Base-by-base conservation (phyloP, 2,329 filamentous ascomycete genomes). In the Emericellopsis cladophorae region DNA sequence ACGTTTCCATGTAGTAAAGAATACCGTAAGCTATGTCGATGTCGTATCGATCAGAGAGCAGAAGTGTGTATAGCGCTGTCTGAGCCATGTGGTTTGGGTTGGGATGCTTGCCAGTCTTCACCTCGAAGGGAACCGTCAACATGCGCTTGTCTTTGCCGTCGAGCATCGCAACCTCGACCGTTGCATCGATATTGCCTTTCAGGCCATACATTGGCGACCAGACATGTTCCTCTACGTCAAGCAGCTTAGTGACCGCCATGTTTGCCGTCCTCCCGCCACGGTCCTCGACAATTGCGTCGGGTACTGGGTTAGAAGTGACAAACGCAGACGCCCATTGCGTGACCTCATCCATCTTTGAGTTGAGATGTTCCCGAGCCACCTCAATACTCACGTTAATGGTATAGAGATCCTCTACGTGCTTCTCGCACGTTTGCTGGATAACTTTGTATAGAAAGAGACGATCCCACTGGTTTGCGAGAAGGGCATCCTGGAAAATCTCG, bases 131-230 rank as follows among this genome's bases (percentile, higher is more conserved):
- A 4, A 95, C 85, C 0, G 89, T 89, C 46, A 96, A 66, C 5
- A 75, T 84, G 45, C 76, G 76, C 37, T 67, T 61, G 24, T 74
- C 69, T n/a, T 72, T 65, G 22, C 78, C 75, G 42, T 94, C 83
- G 42, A 76, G 68, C 68, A 95, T 84, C 1, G 75, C 77, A 14
- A 92, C 83, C 62, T 98, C 86, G 1, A 98, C 84, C 0, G 92
- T 96, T 23, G 92, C 92, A 62, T 98, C 92, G 44, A 98, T 92
- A 51, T 96, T 98, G 24, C 92, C 92, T 59, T 98, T 98, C 14
- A 98, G 68, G 0, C 92, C 92, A 56, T 94, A 98, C 77, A 88
- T 90, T 1, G 92, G 92, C 7, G 90, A 96, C 92, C 92, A 98
- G 23, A 98, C 80, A 55, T 96, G 92, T 59, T 98, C 92, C 57